A percentile compares a stretch with the other conserved stretches of the same genome.
phyloP scores from a whole-genome alignment of 257 asterid species.

The Solanum habrochaites region DNA sequence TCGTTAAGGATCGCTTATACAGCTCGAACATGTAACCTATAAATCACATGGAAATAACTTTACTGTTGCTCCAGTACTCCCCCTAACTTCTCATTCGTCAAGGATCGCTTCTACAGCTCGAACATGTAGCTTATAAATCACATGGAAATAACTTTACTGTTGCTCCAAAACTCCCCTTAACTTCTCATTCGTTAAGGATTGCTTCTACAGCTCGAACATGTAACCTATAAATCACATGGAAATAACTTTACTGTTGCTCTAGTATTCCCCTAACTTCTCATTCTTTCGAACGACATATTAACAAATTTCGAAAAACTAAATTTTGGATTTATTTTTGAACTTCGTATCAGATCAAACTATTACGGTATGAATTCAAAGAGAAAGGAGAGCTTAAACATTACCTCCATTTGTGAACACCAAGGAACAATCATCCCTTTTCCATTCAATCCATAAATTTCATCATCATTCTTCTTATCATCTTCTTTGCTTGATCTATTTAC shows the following conservation, averaged over 20 bases:
- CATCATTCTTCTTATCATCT: not conserved
- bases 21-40: too few relatives aligned
- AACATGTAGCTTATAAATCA: too few relatives aligned
- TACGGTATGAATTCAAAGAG: not conserved
- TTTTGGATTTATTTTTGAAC: not conserved
- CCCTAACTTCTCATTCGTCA: too few relatives aligned
- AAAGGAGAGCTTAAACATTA: not conserved
- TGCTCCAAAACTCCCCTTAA: too few relatives aligned
- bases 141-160: too few relatives aligned
- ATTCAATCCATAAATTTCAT: conserved; percentile 17
- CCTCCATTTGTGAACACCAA: conserved; percentile 59
- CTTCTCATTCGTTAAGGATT: too few relatives aligned
- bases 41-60: too few relatives aligned
- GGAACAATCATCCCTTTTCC: conserved; percentile 30
- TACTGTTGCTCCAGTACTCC: too few relatives aligned
- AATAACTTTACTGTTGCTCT: not conserved
- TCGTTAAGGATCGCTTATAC: too few relatives aligned
- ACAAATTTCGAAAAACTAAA: not conserved
- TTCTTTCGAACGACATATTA: not conserved
- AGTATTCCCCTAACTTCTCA: not conserved
- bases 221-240: too few relatives aligned
- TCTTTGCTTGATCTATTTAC: conserved; percentile 20
- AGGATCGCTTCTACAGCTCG: too few relatives aligned
- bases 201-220: not conserved
- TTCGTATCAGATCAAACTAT: not conserved